phyloP scores from a whole-genome alignment of 371 early-diverging fungal genomes.

The Mucor plumbeus region DNA sequence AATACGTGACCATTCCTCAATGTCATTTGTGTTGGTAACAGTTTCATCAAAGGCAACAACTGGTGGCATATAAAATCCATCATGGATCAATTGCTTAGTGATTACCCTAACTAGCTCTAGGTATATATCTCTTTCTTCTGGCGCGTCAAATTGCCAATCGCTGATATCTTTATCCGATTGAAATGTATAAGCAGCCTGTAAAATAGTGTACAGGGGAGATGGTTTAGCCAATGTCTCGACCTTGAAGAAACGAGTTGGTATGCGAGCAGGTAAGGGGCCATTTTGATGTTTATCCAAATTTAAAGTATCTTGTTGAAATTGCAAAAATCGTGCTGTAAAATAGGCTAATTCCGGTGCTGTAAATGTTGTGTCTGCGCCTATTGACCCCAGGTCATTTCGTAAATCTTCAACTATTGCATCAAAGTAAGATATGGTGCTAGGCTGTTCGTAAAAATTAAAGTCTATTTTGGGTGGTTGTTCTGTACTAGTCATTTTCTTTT shows the following conservation, averaged over 20 bases:
- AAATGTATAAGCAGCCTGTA: conserved; percentile 59
- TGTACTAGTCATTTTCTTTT: background rate
- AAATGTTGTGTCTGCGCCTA: conserved; percentile 47
- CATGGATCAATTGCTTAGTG: conserved; percentile 38
- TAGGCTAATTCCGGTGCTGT: conserved; percentile 64
- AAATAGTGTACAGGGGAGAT: conserved; percentile 57
- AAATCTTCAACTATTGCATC: conserved; percentile 53
- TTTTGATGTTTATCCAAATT: conserved; percentile 7
- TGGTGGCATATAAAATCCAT: conserved; percentile 45
- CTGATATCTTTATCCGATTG: conserved; percentile 54
- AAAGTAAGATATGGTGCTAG: conserved; percentile 59
- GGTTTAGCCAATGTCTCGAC: conserved; percentile 39
- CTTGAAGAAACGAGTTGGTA: conserved; percentile 63
- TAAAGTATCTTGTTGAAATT: conserved; percentile 65
- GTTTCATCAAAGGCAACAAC: conserved; percentile 56
- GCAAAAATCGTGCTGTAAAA: conserved; percentile 60
- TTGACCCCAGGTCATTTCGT: conserved; percentile 47
- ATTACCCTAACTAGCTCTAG: conserved; percentile 53
- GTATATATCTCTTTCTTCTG: conserved; percentile 43
- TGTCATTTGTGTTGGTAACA: conserved; percentile 44
- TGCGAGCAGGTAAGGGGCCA: conserved; percentile 45
- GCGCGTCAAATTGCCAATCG: conserved; percentile 65
- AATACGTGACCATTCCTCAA: conserved; percentile 38
- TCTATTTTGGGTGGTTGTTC: conserved; percentile 41
- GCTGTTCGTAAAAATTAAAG: conserved; percentile 54